These are phyloP conservation scores for Mycena alexandri DNA, from an alignment of 768 basidiomycete genomes.

Conservation along the genomic window DNA sequence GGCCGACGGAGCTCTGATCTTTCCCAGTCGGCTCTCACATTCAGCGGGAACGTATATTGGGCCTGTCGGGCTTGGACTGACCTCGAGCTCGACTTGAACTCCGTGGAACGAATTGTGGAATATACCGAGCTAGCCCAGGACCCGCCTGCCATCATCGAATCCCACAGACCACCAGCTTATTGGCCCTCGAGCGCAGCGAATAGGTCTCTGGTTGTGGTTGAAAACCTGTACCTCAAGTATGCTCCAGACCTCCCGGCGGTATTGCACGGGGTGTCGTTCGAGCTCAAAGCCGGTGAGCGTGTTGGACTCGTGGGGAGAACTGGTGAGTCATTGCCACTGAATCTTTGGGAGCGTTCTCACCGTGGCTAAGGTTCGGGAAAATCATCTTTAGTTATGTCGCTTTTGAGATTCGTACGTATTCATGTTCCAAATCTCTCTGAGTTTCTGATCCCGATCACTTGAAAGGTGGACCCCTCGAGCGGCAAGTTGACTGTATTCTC, in stretches of 20 bases:
- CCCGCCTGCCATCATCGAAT: constrained; percentile 81
- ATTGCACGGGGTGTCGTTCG: constrained; percentile 81
- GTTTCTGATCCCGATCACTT: neutral
- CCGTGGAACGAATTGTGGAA: constrained; percentile 92
- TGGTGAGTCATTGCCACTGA: constrained; percentile 40
- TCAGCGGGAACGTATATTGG: constrained; percentile 22
- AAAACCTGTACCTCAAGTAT: constrained; percentile 87
- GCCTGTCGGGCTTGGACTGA: constrained; percentile 15
- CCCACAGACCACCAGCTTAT: constrained; percentile 85
- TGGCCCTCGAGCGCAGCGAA: constrained; percentile 87
- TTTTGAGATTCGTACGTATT: constrained; percentile 41
- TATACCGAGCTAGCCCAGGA: constrained; percentile 94
- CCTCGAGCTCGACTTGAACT: constrained; percentile 46
- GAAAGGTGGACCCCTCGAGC: constrained; percentile 49
- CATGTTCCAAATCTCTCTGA: no score
- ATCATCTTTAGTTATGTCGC: constrained; percentile 53
- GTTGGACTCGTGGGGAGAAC: constrained; percentile 81
- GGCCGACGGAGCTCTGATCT: neutral
- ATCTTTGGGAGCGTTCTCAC: constrained; percentile 2
- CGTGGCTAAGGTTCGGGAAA: constrained; percentile 31
- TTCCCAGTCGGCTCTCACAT: constrained; percentile 30
- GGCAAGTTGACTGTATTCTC: constrained; percentile 37
- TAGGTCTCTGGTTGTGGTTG: constrained; percentile 71
- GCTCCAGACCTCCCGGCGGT: constrained; percentile 88
- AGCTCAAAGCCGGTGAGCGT: constrained; percentile 77